Conservation (phyloP, 106 monocot species). For the Acorus calamus region DNA sequence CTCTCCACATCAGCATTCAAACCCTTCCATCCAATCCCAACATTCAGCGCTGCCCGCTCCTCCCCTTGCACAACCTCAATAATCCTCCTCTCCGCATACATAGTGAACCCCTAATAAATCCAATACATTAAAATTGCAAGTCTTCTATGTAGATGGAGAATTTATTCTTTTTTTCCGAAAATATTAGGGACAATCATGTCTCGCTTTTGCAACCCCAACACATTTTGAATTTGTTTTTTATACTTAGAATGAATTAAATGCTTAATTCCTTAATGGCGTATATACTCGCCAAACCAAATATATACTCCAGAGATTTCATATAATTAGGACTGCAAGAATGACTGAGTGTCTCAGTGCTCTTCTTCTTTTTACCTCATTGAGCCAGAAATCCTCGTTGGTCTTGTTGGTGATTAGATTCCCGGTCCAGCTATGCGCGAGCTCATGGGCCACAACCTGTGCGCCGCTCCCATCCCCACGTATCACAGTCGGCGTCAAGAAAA, state of each 20-base stretch:
- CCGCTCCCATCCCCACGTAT: slow-evolving; percentile 80
- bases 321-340: neutral
- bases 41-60: slow-evolving; percentile 68
- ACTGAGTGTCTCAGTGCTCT: neutral
- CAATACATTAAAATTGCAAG: neutral
- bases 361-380: slow-evolving; percentile 58
- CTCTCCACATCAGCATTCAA: slow-evolving; percentile 74
- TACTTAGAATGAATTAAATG: too few species aligned
- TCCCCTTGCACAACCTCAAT: slow-evolving; percentile 93
- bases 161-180: too few species aligned
- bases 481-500: slow-evolving; percentile 85
- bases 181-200: too few species aligned
- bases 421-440: slow-evolving; percentile 98
- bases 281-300: neutral
- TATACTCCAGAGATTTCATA: neutral
- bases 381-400: slow-evolving; percentile 96
- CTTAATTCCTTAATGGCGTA: too few species aligned
- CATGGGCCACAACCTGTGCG: slow-evolving; percentile 94
- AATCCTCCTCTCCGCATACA: slow-evolving; percentile 92
- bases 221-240: too few species aligned
- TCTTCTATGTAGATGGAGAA: too few species aligned
- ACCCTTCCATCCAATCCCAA: slow-evolving; percentile 92
- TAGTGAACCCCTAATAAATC: slow-evolving; percentile 70
- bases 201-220: too few species aligned
- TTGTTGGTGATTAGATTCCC: slow-evolving; percentile 97